Evolutionary conservation across 176 grass and related monocot species (phyloP), one percentile per base, ranked within the genome.

Genomic region (Aegilops bicornis): DNA sequence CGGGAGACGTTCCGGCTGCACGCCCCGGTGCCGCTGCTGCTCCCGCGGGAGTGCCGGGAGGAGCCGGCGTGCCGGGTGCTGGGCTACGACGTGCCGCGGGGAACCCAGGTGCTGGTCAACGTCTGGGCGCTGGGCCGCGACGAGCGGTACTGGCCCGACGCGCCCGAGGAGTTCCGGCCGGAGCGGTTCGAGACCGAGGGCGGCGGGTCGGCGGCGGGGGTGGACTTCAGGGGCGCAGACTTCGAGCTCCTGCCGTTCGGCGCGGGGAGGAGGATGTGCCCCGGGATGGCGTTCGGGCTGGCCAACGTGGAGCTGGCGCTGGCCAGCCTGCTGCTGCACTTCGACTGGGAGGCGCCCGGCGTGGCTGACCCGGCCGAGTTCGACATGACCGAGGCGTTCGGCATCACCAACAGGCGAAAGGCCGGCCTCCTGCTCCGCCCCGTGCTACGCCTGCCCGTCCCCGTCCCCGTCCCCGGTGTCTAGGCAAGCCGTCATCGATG

Each of bases 1-100:
- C 70, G 86, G 4, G 94, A 95, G 84, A 81, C 91, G 12, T 50
- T 95, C 73, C 89, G 94, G 74, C 78, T 95, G 7, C 94, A 95
- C 48, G 0, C 61, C 6, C 89, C 94, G 0, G 3, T 87, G 43
- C 94, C 94, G 0, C 86, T 95, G 4, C 86, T 93, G n/a, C 66
- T 89, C 6, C 94, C 94, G 1, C 86, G 94, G 1, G 77, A 87
- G 73, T 89, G 48, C 11, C 60, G 20, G 58, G 78, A 83, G 56
- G 52, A 43, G 42, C 72, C 72, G 42, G 42, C 82, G 5, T 72
- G 91, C 39, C 64, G 20, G 2, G 81, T 93, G 63, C 63, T 85
- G 0, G 91, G 94, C 2, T 91, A 95, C 69, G 87, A 87, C 65
- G 89, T 95, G 66, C 88, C 93, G 0, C 22, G 2, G 16, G 74